Conservation (phyloP, 768 basidiomycete species). For the Podaxis sp. region DNA sequence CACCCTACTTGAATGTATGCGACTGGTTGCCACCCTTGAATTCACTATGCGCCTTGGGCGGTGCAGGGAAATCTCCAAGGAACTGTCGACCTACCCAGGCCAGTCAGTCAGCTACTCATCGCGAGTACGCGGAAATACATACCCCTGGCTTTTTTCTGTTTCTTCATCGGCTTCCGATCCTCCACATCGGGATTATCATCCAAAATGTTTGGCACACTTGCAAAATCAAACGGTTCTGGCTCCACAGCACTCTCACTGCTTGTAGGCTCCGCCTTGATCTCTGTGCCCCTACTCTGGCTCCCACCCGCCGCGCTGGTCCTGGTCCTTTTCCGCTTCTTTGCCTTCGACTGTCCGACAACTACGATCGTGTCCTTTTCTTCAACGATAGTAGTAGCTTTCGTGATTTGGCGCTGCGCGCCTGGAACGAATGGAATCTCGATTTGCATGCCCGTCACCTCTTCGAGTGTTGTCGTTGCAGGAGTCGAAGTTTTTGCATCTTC, state of each 20-base stretch:
- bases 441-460: slow-evolving; percentile 32
- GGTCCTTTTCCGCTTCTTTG: slow-evolving; percentile 61
- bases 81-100: slow-evolving; percentile 33
- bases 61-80: slow-evolving; percentile 59
- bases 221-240: slow-evolving; percentile 62
- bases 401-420: slow-evolving; percentile 45
- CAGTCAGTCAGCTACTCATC: slow-evolving; percentile 20
- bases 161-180: slow-evolving; percentile 28
- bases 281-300: background rate
- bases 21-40: slow-evolving; percentile 69
- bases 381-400: slow-evolving; percentile 21
- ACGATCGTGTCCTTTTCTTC: slow-evolving; percentile 54
- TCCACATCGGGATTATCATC: slow-evolving; percentile 48
- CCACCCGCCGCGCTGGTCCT: slow-evolving; percentile 17
- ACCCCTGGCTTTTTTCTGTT: slow-evolving; percentile 51
- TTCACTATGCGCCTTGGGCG: slow-evolving; percentile 62
- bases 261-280: background rate
- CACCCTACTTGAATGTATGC: slow-evolving; percentile 54
- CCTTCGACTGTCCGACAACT: slow-evolving; percentile 60
- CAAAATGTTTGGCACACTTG: slow-evolving; percentile 63
- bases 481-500: background rate
- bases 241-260: slow-evolving; percentile 8
- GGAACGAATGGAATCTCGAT: slow-evolving; percentile 81
- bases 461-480: slow-evolving; percentile 10
- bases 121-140: slow-evolving; percentile 26